Conservation (phyloP, 352 stramenopile species). For the Phytophthora brassicae region DNA sequence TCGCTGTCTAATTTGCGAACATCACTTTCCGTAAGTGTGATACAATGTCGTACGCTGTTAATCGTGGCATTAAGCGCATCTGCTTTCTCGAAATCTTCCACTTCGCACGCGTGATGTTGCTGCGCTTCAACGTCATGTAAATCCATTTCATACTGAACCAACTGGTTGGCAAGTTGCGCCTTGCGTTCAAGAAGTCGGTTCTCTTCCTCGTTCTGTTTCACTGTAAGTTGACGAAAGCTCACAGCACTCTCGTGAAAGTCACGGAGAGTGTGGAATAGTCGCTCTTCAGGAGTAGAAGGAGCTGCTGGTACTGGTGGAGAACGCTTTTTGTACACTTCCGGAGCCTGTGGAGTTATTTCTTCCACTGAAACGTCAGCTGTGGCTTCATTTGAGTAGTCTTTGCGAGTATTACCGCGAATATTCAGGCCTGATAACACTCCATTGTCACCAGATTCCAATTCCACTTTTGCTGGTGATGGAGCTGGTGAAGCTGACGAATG, state of each 20-base stretch:
- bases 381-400: conserved; percentile 20
- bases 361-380: conserved; percentile 14
- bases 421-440: conserved; percentile 58
- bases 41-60: conserved; percentile 79
- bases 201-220: conserved; percentile 79
- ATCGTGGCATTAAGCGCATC: conserved; percentile 81
- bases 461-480: conserved; percentile 31
- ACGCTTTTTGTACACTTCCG: conserved; percentile 32
- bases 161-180: conserved; percentile 56
- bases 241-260: conserved; percentile 78
- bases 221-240: conserved; percentile 59
- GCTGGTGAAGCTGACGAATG: conserved; percentile 45
- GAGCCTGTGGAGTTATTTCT: conserved; percentile 9
- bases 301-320: conserved; percentile 25
- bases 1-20: conserved; percentile 79
- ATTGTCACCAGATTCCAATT: conserved; percentile 26
- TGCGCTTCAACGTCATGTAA: conserved; percentile 77
- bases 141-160: conserved; percentile 83
- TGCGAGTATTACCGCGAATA: conserved; percentile 33
- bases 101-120: conserved; percentile 75
- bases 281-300: conserved; percentile 60
- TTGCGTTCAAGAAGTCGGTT: conserved; percentile 72
- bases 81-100: conserved; percentile 86
- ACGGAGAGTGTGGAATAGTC: conserved; percentile 61
- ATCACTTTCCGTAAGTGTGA: conserved; percentile 80